A percentile compares a stretch with the other conserved stretches of the same genome.
phyloP scores from a whole-genome alignment of 192 early-diverging fungal genomes.

The Umbelopsis ramanniana region DNA sequence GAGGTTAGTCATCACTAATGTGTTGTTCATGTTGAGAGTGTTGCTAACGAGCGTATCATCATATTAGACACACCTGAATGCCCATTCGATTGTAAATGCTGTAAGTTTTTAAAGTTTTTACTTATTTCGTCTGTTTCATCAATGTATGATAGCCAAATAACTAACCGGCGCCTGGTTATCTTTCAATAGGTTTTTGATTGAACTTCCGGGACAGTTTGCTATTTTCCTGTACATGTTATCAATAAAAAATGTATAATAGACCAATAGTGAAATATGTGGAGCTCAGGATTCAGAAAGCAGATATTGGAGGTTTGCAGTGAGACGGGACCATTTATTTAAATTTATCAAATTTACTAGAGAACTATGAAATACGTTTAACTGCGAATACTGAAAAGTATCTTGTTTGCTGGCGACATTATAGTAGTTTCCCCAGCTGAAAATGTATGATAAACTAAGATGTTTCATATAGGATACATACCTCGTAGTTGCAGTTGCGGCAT shows the following conservation, averaged over 20 bases:
- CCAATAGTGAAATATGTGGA: not conserved
- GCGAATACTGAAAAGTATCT: too few relatives aligned
- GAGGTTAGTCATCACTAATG: conserved; percentile 17
- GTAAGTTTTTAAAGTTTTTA: conserved; percentile 75
- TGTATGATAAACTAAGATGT: too few relatives aligned
- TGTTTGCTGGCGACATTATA: too few relatives aligned
- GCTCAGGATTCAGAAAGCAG: not conserved
- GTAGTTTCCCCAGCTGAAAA: too few relatives aligned
- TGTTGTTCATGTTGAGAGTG: not conserved
- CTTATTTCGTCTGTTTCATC: not conserved
- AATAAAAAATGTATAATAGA: conserved; percentile 18
- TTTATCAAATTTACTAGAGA: too few relatives aligned
- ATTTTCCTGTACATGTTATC: conserved; percentile 5
- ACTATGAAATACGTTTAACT: too few relatives aligned
- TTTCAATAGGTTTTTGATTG: conserved; percentile 55
- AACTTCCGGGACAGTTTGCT: conserved; percentile 79
- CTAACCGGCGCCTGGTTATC: not conserved
- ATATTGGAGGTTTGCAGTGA: too few relatives aligned
- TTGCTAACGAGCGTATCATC: not conserved
- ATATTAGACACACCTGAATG: conserved; percentile 79
- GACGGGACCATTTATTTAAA: too few relatives aligned
- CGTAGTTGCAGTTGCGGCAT: too few relatives aligned
- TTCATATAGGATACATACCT: too few relatives aligned
- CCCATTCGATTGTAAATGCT: conserved; percentile 79
- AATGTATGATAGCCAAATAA: not conserved